Evolutionary conservation across 257 asterid species (phyloP), one percentile per base, ranked within the genome.

Genomic region (Salvia rosmarinus): DNA sequence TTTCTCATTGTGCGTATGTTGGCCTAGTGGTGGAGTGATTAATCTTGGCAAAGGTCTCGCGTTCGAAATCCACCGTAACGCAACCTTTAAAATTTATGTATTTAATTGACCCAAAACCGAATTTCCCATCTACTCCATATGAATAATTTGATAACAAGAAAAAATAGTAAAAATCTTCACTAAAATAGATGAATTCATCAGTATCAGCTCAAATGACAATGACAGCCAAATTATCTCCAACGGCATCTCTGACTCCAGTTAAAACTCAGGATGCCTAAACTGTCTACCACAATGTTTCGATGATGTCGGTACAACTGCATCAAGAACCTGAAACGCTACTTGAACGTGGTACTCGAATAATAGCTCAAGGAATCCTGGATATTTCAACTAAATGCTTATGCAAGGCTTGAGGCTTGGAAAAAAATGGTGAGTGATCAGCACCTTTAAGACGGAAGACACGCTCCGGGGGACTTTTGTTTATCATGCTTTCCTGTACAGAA

Each of bases 331-430:
- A n/a, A 30, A 66, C 6, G 42, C 70, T 40, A 37, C 34, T 11
- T 16, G 50, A 57, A 43, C 1, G 47, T 11, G 25, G 39, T 25
- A 6, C 17, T 8, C 28, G 1, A 72, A 49, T 6, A 12, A 59
- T 43, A 54, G 52, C 56, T 84, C 77, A 82, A 4, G 78, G 82
- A 78, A 87, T 85, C 82, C 72, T 87, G 17, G 98, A 87, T 72
- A 95, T 88, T 68, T 95, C 98, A 16, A 88, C 89, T 59, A 95
- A 78, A 55, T 79, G 69, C 80, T 83, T 95, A 78, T 95, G 98
- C 60, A 95, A 76, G 28, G 95, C 98, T 83, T 89, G 99, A 69
- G 99, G 99, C 80, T 89, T 95, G 1, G 99, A 95, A 86, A 95
- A 95, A 78, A 91, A 95, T 0, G 99, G 99, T 0, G 99, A 88